These are phyloP conservation scores for Glycine latifolia DNA, from an alignment of 306 rosid species.

Conservation along the genomic window DNA sequence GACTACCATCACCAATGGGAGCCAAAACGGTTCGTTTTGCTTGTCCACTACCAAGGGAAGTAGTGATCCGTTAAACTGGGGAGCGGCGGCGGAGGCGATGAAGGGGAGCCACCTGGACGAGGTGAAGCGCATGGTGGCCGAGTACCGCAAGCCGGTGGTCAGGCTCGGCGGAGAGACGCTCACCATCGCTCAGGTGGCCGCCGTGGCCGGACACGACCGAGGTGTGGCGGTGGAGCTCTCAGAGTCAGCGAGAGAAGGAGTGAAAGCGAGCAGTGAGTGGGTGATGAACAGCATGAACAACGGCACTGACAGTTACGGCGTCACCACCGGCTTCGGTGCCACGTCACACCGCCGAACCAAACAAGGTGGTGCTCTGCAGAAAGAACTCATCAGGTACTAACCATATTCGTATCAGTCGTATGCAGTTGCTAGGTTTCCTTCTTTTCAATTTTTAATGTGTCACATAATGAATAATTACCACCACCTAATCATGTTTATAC, in stretches of 20 bases:
- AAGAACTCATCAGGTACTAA: constrained; percentile 73
- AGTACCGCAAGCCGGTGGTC: constrained; percentile 70
- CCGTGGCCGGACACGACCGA: constrained; percentile 53
- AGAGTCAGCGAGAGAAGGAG: constrained; percentile 73
- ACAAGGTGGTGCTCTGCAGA: constrained; percentile 86
- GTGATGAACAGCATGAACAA: constrained; percentile 81
- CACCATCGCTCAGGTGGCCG: constrained; percentile 88
- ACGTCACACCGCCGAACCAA: constrained; percentile 86
- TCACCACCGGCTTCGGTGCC: constrained; percentile 93
- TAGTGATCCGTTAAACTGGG: constrained; percentile 78
- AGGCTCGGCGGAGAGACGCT: constrained; percentile 72
- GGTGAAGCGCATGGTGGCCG: constrained; percentile 89
- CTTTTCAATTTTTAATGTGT: neutral
- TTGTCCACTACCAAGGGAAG: constrained; percentile 3
- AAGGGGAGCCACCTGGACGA: constrained; percentile 84
- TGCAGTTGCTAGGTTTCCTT: neutral
- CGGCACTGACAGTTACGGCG: constrained; percentile 89
- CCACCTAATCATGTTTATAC: no score
- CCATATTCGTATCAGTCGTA: neutral
- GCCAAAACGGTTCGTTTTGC: constrained; percentile 56
- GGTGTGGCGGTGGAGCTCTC: constrained; percentile 68
- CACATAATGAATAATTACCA: no score
- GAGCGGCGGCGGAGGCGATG: constrained; percentile 64
- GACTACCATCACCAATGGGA: constrained; percentile 33
- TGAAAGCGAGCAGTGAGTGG: constrained; percentile 94